Percentiles rank a stretch among this genome's conserved stretches.
Conservation (phyloP, 148 eudicot genomes). For the Fallopia convolvulus region DNA sequence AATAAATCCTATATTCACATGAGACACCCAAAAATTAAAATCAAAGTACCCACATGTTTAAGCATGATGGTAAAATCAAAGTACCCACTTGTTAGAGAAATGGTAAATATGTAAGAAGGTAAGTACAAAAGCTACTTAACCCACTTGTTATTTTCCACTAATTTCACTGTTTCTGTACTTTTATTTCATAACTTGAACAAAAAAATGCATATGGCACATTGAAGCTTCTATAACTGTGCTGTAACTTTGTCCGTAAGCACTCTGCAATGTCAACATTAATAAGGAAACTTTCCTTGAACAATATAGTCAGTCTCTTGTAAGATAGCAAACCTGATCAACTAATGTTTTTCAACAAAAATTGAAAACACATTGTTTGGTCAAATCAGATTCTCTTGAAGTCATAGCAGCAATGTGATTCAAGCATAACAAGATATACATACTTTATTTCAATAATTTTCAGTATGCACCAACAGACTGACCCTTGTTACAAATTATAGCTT, state of each 20-base stretch:
- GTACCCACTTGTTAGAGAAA: too few relatives aligned
- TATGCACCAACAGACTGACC: not conserved
- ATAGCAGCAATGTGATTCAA: not conserved
- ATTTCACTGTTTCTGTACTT: not conserved
- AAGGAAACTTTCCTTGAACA: not conserved
- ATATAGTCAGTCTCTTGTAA: not conserved
- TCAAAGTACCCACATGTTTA: not conserved
- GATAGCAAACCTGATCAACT: too few relatives aligned
- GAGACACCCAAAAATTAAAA: constrained; percentile 13
- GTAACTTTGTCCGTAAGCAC: not conserved
- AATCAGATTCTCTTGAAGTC: too few relatives aligned
- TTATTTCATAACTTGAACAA: not conserved
- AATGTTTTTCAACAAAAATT: too few relatives aligned
- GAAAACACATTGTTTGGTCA: too few relatives aligned
- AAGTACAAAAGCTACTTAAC: too few relatives aligned
- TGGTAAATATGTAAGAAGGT: too few relatives aligned
- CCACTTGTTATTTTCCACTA: constrained; percentile 4
- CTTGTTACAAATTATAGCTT: not conserved
- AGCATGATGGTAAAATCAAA: too few relatives aligned
- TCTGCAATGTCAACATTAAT: not conserved
- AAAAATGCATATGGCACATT: not conserved
- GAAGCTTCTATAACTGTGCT: not conserved
- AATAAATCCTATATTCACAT: constrained; percentile 22
- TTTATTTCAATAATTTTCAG: not conserved
- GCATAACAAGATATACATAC: not conserved